Conservation (phyloP, 441 rosid genomes). For the Corymbia calophylla region DNA sequence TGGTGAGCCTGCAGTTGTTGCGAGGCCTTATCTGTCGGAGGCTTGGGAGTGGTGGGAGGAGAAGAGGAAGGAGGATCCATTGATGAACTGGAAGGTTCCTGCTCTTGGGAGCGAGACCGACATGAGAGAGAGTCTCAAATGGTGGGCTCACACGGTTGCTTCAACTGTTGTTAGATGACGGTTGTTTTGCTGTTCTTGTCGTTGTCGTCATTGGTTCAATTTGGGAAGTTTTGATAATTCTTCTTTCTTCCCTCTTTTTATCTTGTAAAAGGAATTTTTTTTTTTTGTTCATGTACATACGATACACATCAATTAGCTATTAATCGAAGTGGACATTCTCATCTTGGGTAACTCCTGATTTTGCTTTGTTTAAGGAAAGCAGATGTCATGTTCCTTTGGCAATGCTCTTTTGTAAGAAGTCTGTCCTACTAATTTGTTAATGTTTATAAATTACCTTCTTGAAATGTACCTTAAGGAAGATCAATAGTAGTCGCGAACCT, state of each 20-base stretch:
- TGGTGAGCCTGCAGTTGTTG: not conserved
- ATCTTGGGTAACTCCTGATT: not conserved
- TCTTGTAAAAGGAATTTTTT: not conserved
- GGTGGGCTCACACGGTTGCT: slow-evolving; percentile 84
- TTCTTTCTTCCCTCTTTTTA: not conserved
- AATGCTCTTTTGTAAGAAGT: not conserved
- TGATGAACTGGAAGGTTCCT: slow-evolving; percentile 58
- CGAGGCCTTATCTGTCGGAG: slow-evolving; percentile 70
- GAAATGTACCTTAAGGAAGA: not conserved
- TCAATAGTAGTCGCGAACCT: not conserved
- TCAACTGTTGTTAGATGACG: slow-evolving; percentile 49
- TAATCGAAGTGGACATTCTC: not conserved
- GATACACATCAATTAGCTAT: not conserved
- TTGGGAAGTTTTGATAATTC: not conserved
- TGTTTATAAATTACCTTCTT: not conserved
- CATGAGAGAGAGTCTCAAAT: slow-evolving; percentile 52
- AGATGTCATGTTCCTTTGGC: not conserved
- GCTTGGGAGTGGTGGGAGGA: slow-evolving; percentile 52
- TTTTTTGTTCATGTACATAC: no score
- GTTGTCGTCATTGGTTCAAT: not conserved
- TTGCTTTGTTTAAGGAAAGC: not conserved
- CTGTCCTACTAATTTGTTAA: not conserved
- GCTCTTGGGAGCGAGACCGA: slow-evolving; percentile 35
- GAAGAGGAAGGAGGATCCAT: slow-evolving; percentile 22
- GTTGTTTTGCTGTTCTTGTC: not conserved